These are phyloP conservation scores for Sphenostylis stenocarpa DNA, from an alignment of 306 rosid species.

Conservation along the genomic window DNA sequence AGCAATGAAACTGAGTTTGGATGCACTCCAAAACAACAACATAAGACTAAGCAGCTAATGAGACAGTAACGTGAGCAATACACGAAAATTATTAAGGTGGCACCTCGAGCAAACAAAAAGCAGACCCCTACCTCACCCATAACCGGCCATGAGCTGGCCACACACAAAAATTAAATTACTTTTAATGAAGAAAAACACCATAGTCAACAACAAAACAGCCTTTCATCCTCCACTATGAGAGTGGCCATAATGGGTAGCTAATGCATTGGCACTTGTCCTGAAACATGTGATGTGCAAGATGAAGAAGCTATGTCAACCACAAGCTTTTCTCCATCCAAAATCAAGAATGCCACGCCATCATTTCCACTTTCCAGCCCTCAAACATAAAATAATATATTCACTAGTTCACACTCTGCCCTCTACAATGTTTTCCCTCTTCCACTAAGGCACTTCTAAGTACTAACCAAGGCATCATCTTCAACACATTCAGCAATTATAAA, in stretches of 20 bases:
- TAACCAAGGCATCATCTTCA: neutral
- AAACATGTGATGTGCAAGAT: neutral
- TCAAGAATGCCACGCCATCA: conserved; percentile 22
- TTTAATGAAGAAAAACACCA: neutral
- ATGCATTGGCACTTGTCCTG: conserved; percentile 32
- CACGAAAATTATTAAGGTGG: neutral
- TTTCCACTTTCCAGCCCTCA: conserved; percentile 17
- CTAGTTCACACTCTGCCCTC: conserved; percentile 14
- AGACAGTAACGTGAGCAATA: neutral
- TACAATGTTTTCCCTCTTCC: neutral
- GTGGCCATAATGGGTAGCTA: conserved; percentile 40
- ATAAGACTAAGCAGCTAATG: neutral
- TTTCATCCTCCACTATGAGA: conserved; percentile 43
- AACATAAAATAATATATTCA: conserved; percentile 21
- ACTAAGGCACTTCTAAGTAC: neutral
- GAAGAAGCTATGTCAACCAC: conserved; percentile 34
- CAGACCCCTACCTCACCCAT: neutral
- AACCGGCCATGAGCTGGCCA: conserved; percentile 21
- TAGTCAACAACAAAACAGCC: conserved; percentile 27
- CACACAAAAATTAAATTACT: neutral
- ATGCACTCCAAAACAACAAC: no score
- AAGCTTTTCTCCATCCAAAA: conserved; percentile 29
- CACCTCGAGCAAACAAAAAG: conserved; percentile 1
- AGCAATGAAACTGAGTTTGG: no score
- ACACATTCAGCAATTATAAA: conserved; percentile 31